Evolutionary conservation across 805 yeast species (phyloP).

Genomic region (Pichia insulana): DNA sequence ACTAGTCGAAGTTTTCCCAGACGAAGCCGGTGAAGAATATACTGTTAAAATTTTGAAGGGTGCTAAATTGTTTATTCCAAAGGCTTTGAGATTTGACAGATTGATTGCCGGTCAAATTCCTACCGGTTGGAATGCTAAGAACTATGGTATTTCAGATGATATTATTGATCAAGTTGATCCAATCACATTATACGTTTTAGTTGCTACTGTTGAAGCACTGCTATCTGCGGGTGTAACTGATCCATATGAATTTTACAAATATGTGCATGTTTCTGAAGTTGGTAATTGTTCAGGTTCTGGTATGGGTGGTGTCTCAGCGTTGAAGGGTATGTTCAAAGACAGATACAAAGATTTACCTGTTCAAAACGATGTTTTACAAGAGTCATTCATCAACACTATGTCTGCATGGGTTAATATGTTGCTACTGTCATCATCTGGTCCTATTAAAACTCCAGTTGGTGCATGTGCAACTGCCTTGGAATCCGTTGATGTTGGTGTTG

Average conservation of each 20-base stretch:
- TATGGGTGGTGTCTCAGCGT: conserved; percentile 98
- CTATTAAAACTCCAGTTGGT: conserved; percentile 98
- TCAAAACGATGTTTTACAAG: conserved; percentile 95
- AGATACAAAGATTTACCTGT: conserved; percentile 89
- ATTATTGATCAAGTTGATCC: conserved; percentile 93
- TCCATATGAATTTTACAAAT: conserved; percentile 97
- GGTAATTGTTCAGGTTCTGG: conserved; percentile 99
- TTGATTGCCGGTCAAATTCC: conserved; percentile 91
- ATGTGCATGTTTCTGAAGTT: conserved; percentile 95
- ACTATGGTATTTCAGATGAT: conserved; percentile 93
- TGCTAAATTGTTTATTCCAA: conserved; percentile 84
- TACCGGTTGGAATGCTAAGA: conserved; percentile 94
- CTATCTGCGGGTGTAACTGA: conserved; percentile 92
- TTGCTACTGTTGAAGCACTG: conserved; percentile 91
- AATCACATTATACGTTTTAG: conserved; percentile 84
- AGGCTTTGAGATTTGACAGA: conserved; percentile 67
- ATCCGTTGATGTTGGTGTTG: conserved; percentile 93
- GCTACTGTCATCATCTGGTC: conserved; percentile 94
- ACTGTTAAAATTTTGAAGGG: conserved; percentile 88
- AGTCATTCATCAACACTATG: conserved; percentile 98
- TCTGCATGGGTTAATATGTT: conserved; percentile 99
- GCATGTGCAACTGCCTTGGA: conserved; percentile 99
- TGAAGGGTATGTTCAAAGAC: conserved; percentile 96
- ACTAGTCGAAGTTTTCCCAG: conserved; percentile 72
- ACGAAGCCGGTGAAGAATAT: conserved; percentile 85